These are phyloP conservation scores for Strobilomyces confusus DNA, from an alignment of 768 basidiomycete genomes.

Conservation along the genomic window DNA sequence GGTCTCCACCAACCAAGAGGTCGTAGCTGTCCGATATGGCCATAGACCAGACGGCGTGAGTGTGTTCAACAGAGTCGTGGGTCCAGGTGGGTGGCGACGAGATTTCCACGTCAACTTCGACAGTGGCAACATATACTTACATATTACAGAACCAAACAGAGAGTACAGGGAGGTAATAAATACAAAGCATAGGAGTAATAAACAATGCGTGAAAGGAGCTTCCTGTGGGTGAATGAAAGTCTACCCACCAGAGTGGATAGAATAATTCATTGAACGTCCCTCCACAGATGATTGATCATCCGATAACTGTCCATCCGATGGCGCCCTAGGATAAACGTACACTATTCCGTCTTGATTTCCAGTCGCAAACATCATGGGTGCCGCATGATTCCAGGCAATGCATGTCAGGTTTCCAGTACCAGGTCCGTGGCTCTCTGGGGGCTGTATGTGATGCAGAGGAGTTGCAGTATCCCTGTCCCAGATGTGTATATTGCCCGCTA, in stretches of 20 bases:
- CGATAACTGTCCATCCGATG: conserved; percentile 17
- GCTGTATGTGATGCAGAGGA: conserved; percentile 64
- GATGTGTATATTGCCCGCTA: conserved; percentile 79
- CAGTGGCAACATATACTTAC: too few species aligned
- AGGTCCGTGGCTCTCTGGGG: conserved; percentile 38
- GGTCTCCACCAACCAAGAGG: too few species aligned
- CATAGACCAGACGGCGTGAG: not conserved
- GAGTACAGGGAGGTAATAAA: too few species aligned
- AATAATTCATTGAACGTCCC: conserved; percentile 20
- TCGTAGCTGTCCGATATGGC: not conserved
- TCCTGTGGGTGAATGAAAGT: not conserved
- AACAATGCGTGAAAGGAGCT: too few species aligned
- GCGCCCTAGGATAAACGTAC: conserved; percentile 61
- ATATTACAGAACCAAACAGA: too few species aligned
- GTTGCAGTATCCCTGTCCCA: conserved; percentile 82
- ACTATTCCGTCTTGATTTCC: conserved; percentile 76
- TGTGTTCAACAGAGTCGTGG: too few species aligned
- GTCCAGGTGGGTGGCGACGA: too few species aligned
- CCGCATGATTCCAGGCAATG: conserved; percentile 73
- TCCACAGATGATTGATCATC: conserved; percentile 27
- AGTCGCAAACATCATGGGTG: conserved; percentile 56
- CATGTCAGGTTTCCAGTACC: conserved; percentile 67
- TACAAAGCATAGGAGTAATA: too few species aligned
- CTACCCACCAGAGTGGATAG: conserved; percentile 27
- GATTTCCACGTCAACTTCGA: too few species aligned